Percentiles rank a stretch among this genome's conserved stretches.
Evolutionary conservation across 2,329 filamentous ascomycete species (phyloP).

Genomic region (Colletotrichum agaves): DNA sequence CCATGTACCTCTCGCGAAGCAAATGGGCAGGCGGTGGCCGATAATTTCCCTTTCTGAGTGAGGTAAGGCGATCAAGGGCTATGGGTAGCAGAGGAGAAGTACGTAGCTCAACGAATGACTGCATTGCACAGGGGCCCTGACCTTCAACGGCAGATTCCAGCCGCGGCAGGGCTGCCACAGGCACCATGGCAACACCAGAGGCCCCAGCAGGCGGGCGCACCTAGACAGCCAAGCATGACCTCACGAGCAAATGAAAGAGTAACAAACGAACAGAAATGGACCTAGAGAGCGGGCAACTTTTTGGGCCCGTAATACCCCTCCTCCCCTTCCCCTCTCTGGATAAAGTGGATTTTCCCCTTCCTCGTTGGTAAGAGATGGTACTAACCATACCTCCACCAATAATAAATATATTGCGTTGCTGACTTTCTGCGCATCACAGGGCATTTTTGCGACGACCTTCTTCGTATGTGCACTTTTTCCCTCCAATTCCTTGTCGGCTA

Average conservation of each 20-base stretch:
- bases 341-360: not conserved
- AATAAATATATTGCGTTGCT: too few relatives aligned
- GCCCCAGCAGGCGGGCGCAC: too few relatives aligned
- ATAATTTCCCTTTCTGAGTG: conserved; percentile 2
- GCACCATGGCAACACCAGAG: too few relatives aligned
- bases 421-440: not conserved
- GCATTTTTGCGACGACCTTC: not conserved
- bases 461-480: not conserved
- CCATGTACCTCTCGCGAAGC: too few relatives aligned
- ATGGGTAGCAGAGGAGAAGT: not conserved
- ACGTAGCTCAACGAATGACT: too few relatives aligned
- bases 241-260: not conserved
- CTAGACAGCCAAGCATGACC: too few relatives aligned
- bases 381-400: too few relatives aligned
- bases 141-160: conserved; percentile 5
- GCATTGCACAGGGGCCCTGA: not conserved
- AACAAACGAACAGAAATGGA: not conserved
- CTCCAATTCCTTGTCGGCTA: conserved; percentile 3
- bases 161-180: not conserved
- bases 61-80: conserved; percentile 1
- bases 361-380: too few relatives aligned
- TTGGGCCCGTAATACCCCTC: conserved; percentile 14
- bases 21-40: conserved; percentile 11
- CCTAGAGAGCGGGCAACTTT: not conserved
- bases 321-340: not conserved